Conservation (phyloP, 1,139 yeast genomes). For the Citeromyces siamensis region DNA sequence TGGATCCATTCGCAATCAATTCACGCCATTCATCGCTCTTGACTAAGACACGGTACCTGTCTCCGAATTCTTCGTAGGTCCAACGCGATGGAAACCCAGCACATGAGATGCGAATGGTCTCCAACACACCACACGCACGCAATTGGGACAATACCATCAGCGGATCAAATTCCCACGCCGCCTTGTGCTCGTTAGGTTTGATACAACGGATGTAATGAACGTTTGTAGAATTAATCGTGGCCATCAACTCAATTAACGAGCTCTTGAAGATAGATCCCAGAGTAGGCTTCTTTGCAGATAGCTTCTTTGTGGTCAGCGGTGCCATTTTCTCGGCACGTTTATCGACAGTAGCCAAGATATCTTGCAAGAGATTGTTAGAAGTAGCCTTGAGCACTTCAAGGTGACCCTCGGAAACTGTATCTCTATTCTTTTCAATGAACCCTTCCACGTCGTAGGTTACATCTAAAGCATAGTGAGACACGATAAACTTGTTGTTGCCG, state of each 20-base stretch:
- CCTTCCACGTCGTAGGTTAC: slow-evolving; percentile 91
- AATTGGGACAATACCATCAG: slow-evolving; percentile 91
- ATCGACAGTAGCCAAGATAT: slow-evolving; percentile 55
- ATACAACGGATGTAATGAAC: slow-evolving; percentile 97
- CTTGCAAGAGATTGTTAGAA: slow-evolving; percentile 48
- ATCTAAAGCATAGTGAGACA: slow-evolving; percentile 89
- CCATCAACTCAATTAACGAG: slow-evolving; percentile 87
- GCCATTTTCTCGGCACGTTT: slow-evolving; percentile 43
- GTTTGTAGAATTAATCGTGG: slow-evolving; percentile 84
- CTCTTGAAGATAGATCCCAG: slow-evolving; percentile 90
- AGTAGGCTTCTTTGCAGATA: slow-evolving; percentile 73
- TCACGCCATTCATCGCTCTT: slow-evolving; percentile 60
- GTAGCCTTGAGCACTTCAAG: slow-evolving; percentile 70
- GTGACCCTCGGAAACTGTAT: slow-evolving; percentile 94
- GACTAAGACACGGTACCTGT: slow-evolving; percentile 74
- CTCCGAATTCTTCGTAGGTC: slow-evolving; percentile 90
- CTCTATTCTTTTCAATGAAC: slow-evolving; percentile 93
- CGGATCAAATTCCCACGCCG: slow-evolving; percentile 94
- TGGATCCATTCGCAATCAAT: slow-evolving; percentile 41
- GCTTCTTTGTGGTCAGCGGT: slow-evolving; percentile 24
- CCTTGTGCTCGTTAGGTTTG: slow-evolving; percentile 89
- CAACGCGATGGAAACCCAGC: slow-evolving; percentile 98
- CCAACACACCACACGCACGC: slow-evolving; percentile 97
- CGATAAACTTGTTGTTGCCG: slow-evolving; percentile 84
- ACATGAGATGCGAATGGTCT: slow-evolving; percentile 91